Base-by-base conservation (phyloP, 495 filamentous ascomycete genomes). In the Aspergillus ostianus region DNA sequence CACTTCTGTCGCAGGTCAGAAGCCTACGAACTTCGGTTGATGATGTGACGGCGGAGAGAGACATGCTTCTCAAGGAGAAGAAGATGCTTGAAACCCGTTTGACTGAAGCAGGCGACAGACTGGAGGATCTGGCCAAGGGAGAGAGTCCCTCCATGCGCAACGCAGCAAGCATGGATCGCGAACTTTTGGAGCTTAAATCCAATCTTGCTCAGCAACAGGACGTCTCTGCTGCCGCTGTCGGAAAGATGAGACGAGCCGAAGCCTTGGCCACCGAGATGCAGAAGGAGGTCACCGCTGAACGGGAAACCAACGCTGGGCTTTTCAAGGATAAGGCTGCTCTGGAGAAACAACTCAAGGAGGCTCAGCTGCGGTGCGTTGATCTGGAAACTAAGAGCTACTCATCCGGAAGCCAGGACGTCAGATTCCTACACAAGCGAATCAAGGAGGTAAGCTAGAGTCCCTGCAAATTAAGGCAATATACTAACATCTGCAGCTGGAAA, bases 201-300 rank as follows among this genome's bases (percentile, higher is more conserved):
- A 85, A 83, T 55, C 84, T 98, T 44, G 94, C 93, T 9, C 92
- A 96, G 63, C 91, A 97, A 68, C 90, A 97, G 73, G 94, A 98
- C 69, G 87, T 98, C 27, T 92, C 92, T 19, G 82, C 89, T 4
- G 94, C 94, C 2, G 94, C 94, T 0, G 88, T 98, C 49, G 93
- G 92, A 68, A 98, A 98, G 79, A 98, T 98, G 94, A 84, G 94
- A n/a, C 87, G 93, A 13, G 92, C 95, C 0, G 94, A 98, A 68
- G 91, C 91, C 44, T 77, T 98, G 17, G 86, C 86, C 1, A 84
- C 85, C 18, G 95, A 98, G 74, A 88, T 94, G 59, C 93, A 98
- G 70, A 96, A 95, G 74, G 94, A 98, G 67, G 90, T 98, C 48
- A 87, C 87, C n/a, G 86, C 84, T 15, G 94, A 97, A 70, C 84